Evolutionary conservation across 352 stramenopile genomes (phyloP).

Genomic region (Globisporangium acanthophoron): DNA sequence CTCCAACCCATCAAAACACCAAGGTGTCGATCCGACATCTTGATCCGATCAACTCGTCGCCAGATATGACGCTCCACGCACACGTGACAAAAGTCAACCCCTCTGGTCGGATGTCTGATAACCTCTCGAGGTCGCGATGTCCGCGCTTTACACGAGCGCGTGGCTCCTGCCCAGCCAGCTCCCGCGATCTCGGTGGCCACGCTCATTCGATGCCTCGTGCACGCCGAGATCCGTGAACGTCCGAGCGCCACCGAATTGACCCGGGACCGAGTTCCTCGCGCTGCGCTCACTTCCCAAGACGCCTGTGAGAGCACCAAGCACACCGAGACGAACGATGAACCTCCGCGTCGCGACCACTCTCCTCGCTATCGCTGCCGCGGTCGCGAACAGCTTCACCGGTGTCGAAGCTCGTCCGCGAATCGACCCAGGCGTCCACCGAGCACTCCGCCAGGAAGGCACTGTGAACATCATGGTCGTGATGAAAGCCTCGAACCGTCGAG

Average conservation of each 20-base stretch:
- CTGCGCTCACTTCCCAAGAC: neutral
- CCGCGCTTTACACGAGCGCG: neutral
- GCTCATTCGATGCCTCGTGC: neutral
- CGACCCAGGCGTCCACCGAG: slow-evolving; percentile 16
- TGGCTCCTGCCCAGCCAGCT: neutral
- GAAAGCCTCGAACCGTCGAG: slow-evolving; percentile 9
- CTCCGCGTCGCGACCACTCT: neutral
- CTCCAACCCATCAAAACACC: neutral
- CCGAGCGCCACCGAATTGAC: neutral
- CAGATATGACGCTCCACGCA: neutral
- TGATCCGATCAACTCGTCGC: neutral
- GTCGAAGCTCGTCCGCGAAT: slow-evolving; percentile 5
- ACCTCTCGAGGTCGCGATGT: neutral
- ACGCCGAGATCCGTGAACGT: neutral
- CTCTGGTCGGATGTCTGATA: neutral
- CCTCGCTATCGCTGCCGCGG: slow-evolving; percentile 2
- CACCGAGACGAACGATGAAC: slow-evolving; percentile 7
- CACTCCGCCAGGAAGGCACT: slow-evolving; percentile 11
- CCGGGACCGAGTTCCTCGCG: neutral
- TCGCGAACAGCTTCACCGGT: slow-evolving; percentile 3
- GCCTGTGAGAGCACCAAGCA: neutral
- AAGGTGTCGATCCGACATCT: no score
- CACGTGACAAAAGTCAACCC: neutral
- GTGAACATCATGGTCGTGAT: slow-evolving; percentile 22
- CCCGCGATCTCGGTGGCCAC: neutral